Conservation (phyloP, 2,329 filamentous ascomycete genomes). For the Colletotrichum shisoi region DNA sequence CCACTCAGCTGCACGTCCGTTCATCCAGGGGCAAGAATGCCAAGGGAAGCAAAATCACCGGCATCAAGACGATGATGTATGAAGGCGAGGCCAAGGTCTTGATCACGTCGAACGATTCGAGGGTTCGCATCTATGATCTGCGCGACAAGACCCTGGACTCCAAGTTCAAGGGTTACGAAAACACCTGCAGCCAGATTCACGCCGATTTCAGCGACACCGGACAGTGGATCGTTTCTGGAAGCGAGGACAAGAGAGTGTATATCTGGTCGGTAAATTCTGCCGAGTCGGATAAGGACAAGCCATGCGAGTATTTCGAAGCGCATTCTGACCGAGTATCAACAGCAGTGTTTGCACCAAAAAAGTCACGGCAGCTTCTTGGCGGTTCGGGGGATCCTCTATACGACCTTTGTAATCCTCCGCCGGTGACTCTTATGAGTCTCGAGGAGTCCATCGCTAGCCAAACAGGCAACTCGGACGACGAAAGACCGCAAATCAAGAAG, state of each 20-base stretch:
- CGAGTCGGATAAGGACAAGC: slow-evolving; percentile 77
- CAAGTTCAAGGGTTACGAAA: slow-evolving; percentile 92
- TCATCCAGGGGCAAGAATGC: slow-evolving; percentile 92
- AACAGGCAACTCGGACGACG: slow-evolving; percentile 50
- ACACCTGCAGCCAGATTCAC: slow-evolving; percentile 87
- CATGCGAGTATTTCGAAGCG: slow-evolving; percentile 89
- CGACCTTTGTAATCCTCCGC: slow-evolving; percentile 93
- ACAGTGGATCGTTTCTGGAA: slow-evolving; percentile 87
- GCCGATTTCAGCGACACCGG: slow-evolving; percentile 89
- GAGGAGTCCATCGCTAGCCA: slow-evolving; percentile 65
- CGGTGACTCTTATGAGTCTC: slow-evolving; percentile 79
- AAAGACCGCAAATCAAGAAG: slow-evolving; percentile 49
- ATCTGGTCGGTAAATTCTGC: slow-evolving; percentile 78
- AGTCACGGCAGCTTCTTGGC: slow-evolving; percentile 78
- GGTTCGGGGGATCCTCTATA: slow-evolving; percentile 91
- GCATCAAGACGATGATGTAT: slow-evolving; percentile 77
- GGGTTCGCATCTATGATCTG: slow-evolving; percentile 87
- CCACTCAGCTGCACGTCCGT: slow-evolving; percentile 89
- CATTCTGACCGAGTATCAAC: slow-evolving; percentile 88
- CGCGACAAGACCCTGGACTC: slow-evolving; percentile 83
- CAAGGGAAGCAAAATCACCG: slow-evolving; percentile 96
- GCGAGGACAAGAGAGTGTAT: slow-evolving; percentile 88
- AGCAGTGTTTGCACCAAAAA: slow-evolving; percentile 83
- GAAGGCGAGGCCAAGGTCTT: slow-evolving; percentile 80
- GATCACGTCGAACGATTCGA: slow-evolving; percentile 93